phyloP scores from a whole-genome alignment of 163 green algal species.

The Scenedesmus sp. region DNA sequence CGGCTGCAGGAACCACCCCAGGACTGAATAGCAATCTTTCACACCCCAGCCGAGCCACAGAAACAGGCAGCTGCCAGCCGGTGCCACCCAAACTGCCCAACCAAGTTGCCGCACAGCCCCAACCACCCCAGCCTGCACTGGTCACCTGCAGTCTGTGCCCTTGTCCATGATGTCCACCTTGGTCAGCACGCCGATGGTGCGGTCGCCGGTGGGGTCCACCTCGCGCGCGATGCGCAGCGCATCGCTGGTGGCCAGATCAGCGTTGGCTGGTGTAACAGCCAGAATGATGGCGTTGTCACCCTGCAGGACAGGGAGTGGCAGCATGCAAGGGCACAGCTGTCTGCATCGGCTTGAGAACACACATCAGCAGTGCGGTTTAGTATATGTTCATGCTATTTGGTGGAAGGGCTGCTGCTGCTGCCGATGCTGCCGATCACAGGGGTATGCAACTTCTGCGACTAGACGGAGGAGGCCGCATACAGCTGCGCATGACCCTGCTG shows the following conservation, averaged over 20 bases:
- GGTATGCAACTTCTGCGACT: neutral
- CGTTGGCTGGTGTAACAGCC: conserved; percentile 96
- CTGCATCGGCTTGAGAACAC: neutral
- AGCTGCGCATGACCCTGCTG: neutral
- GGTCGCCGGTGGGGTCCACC: conserved; percentile 89
- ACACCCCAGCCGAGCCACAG: too few relatives aligned
- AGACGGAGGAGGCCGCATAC: too few relatives aligned
- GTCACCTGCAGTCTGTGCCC: conserved; percentile 83
- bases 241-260: conserved; percentile 95
- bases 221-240: conserved; percentile 92
- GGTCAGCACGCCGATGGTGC: conserved; percentile 93
- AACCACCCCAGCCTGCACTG: neutral
- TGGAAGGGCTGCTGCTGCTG: neutral
- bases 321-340: neutral
- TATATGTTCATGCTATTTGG: too few relatives aligned
- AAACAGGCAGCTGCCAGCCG: too few relatives aligned
- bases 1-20: too few relatives aligned
- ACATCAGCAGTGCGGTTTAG: too few relatives aligned
- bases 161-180: conserved; percentile 99
- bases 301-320: conserved; percentile 50
- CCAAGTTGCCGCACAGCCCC: neutral
- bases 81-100: too few relatives aligned
- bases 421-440: neutral
- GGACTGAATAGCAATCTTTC: too few relatives aligned
- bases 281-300: conserved; percentile 97